Evolutionary conservation across 495 filamentous ascomycete genomes (phyloP), one percentile per base, ranked within the genome.

Genomic region (Xylaria cubensis): DNA sequence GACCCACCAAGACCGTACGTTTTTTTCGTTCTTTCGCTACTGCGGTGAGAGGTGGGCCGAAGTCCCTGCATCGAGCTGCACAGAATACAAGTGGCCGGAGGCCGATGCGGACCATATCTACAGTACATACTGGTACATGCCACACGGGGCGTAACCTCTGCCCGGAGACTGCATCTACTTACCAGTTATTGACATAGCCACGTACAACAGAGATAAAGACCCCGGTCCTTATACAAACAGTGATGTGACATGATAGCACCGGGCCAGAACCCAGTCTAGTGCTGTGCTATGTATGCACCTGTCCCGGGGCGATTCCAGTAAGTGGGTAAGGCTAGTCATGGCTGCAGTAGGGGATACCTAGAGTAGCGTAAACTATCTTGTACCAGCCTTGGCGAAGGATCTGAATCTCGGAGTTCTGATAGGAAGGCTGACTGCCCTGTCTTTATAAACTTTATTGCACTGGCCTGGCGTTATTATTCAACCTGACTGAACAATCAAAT

Each of bases 371-470:
- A 59, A 46, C 21, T 8, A 58, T 64, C 56, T 64, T 51, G 6
- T 56, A 21, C 24, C 46, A 48, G 44, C 36, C 59, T 71, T 71
- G 69, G 59, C 69, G 62, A 56, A 64, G 48, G 67, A 69, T 69
- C 53, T 48, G 26, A 46, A 24, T 51, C 19, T 59, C 41, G 21
- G 42, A 42, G 42, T 63, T 71, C 58, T 44, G 34, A 64, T 26
- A 55, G n/a, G 26, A 55, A 56, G 48, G 34, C 68, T 64, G 68
- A 34, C 58, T 42, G 58, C 36, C 42, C 46, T 53, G 58, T 48
- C 58, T 24, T 64, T 55, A 26, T 63, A n/a, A 53, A 41, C 56
- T 55, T 46, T 41, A 56, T 56, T 42, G 32, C 39, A 44, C 50
- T 42, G 34, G 24, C n/a, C 61, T 34, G 59, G 50, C 50, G 36